Percentiles rank a stretch among this genome's conserved stretches.
Conservation (phyloP, 345 rosid species). For the Lumnitzera littorea region DNA sequence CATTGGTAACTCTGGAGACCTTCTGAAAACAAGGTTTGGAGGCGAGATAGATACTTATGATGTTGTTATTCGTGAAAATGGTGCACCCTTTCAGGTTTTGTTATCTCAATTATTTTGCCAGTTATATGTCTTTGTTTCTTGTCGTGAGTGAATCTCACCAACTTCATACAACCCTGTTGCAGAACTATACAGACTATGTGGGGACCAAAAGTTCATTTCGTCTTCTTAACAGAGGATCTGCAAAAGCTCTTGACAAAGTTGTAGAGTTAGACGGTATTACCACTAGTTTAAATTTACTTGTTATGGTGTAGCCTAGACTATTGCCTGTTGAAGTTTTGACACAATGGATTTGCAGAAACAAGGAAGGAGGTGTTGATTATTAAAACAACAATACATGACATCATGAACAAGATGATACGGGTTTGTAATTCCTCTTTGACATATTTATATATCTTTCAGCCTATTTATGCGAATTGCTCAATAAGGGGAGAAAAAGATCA, state of each 20-base stretch:
- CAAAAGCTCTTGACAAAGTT: conserved; percentile 98
- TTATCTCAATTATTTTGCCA: conserved; percentile 7
- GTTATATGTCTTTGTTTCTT: conserved; percentile 5
- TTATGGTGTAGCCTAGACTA: not conserved
- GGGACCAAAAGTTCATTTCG: conserved; percentile 86
- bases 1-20: conserved; percentile 96
- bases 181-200: conserved; percentile 72
- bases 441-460: conserved; percentile 1
- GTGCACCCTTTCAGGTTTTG: conserved; percentile 79
- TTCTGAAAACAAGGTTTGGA: conserved; percentile 78
- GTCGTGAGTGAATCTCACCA: not conserved
- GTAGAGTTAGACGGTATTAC: conserved; percentile 87
- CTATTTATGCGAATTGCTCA: too few species aligned
- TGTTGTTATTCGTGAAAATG: conserved; percentile 85
- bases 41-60: conserved; percentile 84
- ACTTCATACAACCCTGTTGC: conserved; percentile 6
- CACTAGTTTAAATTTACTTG: not conserved
- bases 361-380: conserved; percentile 67
- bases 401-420: conserved; percentile 93
- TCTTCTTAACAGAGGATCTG: conserved; percentile 93
- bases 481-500: too few species aligned
- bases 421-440: conserved; percentile 29
- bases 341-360: conserved; percentile 44
- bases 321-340: not conserved
- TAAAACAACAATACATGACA: conserved; percentile 94